A percentile compares a stretch with the other conserved stretches of the same genome.
Conservation (phyloP, 2,329 filamentous ascomycete genomes). For the Cercospora canescens region DNA sequence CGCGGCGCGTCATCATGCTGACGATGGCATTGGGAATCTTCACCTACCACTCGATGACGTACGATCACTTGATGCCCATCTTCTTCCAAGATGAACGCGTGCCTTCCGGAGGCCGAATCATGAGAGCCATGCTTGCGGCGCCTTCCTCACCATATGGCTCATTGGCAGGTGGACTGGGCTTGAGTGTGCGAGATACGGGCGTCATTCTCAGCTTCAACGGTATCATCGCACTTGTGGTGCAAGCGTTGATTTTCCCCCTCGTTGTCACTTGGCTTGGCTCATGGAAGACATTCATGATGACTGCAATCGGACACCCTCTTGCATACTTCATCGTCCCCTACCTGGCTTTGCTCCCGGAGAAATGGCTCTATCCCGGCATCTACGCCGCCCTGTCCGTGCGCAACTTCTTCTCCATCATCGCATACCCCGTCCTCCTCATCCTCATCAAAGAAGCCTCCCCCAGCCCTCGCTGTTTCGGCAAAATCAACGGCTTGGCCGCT, state of each 20-base stretch:
- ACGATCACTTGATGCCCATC: constrained; percentile 87
- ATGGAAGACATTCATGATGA: constrained; percentile 65
- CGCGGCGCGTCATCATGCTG: constrained; percentile 68
- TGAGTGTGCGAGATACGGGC: constrained; percentile 66
- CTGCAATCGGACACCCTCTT: constrained; percentile 65
- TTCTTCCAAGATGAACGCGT: constrained; percentile 79
- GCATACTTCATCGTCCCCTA: constrained; percentile 71
- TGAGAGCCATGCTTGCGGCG: constrained; percentile 32
- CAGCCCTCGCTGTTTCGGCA: constrained; percentile 61
- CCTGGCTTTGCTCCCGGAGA: constrained; percentile 58
- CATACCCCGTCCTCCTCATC: constrained; percentile 68
- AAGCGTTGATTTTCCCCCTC: constrained; percentile 69
- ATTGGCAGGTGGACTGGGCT: constrained; percentile 63
- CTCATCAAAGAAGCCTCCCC: constrained; percentile 72
- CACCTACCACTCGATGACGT: constrained; percentile 94
- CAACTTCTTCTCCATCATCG: constrained; percentile 68
- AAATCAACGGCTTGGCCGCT: constrained; percentile 72
- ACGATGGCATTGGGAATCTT: constrained; percentile 84
- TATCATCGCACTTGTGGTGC: constrained; percentile 69
- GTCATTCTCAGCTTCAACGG: constrained; percentile 70
- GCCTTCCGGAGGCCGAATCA: constrained; percentile 37
- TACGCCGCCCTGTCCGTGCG: constrained; percentile 66
- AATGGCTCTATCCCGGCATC: constrained; percentile 60
- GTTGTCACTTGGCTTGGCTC: constrained; percentile 65
- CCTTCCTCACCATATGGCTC: constrained; percentile 28